A percentile compares a stretch with the other conserved stretches of the same genome.
phyloP scores from a whole-genome alignment of 345 rosid genomes.

The Melaleuca quinquenervia region DNA sequence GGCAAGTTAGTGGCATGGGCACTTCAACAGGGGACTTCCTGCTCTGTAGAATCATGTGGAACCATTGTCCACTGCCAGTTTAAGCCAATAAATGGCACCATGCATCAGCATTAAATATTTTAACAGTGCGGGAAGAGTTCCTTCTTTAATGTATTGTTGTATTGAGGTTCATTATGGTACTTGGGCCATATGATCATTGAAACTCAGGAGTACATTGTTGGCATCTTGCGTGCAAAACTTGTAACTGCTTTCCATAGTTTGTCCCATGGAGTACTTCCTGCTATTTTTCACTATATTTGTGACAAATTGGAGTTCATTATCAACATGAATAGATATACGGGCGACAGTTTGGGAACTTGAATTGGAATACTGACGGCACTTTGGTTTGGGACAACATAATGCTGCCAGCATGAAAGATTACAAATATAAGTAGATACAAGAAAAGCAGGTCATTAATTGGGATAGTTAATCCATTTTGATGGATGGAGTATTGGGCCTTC shows the following conservation, averaged over 20 bases:
- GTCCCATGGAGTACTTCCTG: not conserved
- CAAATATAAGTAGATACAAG: not conserved
- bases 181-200: not conserved
- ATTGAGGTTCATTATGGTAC: not conserved
- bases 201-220: not conserved
- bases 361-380: not conserved
- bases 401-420: not conserved
- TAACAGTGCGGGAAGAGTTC: not conserved
- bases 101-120: not conserved
- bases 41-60: not conserved
- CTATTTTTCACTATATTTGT: not conserved
- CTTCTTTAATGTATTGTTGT: not conserved
- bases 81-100: not conserved
- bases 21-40: not conserved
- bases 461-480: not conserved
- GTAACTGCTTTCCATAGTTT: not conserved
- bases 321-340: not conserved
- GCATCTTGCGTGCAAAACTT: not conserved
- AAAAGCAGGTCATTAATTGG: not conserved
- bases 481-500: not conserved
- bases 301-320: not conserved
- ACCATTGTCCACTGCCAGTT: not conserved
- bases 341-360: not conserved
- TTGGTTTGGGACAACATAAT: not conserved
- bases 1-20: not conserved